Base-by-base conservation (phyloP, 2,329 filamentous ascomycete genomes). In the Madurella mycetomatis region DNA sequence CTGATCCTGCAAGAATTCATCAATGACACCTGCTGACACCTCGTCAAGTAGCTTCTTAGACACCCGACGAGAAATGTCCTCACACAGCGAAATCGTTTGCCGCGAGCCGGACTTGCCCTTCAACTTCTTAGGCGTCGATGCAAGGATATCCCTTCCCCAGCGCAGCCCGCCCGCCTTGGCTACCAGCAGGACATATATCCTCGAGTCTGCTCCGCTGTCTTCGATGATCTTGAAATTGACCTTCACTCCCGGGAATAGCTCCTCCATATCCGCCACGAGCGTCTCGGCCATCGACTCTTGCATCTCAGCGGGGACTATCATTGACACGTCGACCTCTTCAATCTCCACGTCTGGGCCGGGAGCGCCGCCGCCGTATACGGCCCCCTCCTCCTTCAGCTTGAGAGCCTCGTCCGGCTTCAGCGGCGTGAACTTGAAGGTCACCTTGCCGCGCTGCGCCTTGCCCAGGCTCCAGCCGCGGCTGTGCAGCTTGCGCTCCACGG, bases 1-100 rank as follows among this genome's bases (percentile, higher is more conserved):
- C 65, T 86, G 83, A 65, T 85, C 83, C 66, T 85, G 81, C 13
- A 85, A 70, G 62, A 78, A 75, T 59, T 79, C 72, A 58, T 86
- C 83, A 7, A 82, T 76, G 1, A 75, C 70, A 0, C 79, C 69
- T 1, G 69, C 61, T 8, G 64, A 63, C 1, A 79, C 67, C 60
- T 83, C 79, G 2, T 69, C 65, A 51, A 71, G 70, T 17, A 84
- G 67, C 2, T 73, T 70, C 45, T 66, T 68, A 41, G 75, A 74
- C 3, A 84, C 66, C n/a, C 69, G 71, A 25, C 67, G 65, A 5
- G 78, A 73, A 9, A 82, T 67, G 45, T 74, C 69, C 2, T 57
- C 63, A 17, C 65, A 65, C n/a, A 77, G 40, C 18, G 49, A 34
- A 40, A 56, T 45, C 49, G 50, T 18, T 45, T 41, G 69, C 67